Percentiles rank a stretch among this genome's conserved stretches.
Conservation (phyloP, 73 alveolate genomes). For the Blepharisma japonicum region DNA sequence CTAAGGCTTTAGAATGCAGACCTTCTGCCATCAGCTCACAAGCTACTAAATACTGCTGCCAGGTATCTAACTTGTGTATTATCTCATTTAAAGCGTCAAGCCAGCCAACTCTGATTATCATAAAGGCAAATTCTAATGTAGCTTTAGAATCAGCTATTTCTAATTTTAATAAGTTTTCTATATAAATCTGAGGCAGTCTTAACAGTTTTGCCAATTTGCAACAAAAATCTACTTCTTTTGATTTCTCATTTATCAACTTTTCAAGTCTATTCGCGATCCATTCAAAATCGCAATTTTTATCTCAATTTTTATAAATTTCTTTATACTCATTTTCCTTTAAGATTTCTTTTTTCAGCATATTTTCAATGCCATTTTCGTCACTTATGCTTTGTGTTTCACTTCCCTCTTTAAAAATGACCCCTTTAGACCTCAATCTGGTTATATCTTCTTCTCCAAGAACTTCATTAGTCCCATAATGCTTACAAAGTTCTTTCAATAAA, state of each 20-base stretch:
- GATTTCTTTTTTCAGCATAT: background rate
- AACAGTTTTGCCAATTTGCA: background rate
- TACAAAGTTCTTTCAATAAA: background rate
- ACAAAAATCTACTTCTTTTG: background rate
- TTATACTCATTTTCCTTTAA: constrained; percentile 6
- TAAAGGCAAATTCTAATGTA: background rate
- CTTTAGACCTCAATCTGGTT: too few relatives aligned
- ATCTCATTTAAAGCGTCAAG: background rate
- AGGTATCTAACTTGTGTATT: background rate
- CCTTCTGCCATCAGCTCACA: constrained; percentile 25
- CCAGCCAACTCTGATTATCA: constrained; percentile 19
- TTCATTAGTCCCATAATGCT: background rate
- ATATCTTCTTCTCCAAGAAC: background rate
- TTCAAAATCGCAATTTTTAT: background rate
- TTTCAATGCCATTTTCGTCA: too few relatives aligned
- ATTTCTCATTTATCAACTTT: background rate
- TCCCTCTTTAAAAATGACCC: too few relatives aligned
- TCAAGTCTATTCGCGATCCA: background rate
- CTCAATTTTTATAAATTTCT: background rate
- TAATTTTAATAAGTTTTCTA: background rate
- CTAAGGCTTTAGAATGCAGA: background rate
- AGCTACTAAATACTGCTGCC: constrained; percentile 1
- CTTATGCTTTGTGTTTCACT: too few relatives aligned
- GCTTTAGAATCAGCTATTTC: too few relatives aligned
- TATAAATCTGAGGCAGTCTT: background rate